Evolutionary conservation across 371 early-diverging fungal species (phyloP).

Genomic region (Apophysomyces sp.): DNA sequence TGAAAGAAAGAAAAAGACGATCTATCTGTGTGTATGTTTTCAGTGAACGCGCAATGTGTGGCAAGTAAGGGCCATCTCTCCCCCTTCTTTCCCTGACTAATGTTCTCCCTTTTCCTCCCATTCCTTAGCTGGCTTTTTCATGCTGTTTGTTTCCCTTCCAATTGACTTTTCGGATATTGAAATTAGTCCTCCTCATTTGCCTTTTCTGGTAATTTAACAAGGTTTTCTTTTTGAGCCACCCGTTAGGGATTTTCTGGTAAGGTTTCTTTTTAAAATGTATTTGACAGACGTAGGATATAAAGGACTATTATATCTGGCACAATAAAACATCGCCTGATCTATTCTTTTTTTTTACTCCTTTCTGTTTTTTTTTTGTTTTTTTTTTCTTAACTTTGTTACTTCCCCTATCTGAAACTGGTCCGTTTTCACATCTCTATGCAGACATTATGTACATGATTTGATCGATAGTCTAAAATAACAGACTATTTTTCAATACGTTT

Average conservation of each 20-base stretch:
- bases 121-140: background rate
- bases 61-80: background rate
- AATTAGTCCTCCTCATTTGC: background rate
- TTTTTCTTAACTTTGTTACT: background rate
- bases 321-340: background rate
- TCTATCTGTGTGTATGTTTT: background rate
- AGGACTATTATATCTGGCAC: too few species aligned
- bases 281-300: too few species aligned
- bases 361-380: too few species aligned
- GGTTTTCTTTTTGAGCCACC: background rate
- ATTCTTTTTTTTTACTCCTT: background rate
- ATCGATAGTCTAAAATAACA: background rate
- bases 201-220: background rate
- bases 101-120: background rate
- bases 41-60: slow-evolving; percentile 3
- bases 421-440: slow-evolving; percentile 2
- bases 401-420: background rate
- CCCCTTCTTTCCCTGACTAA: background rate
- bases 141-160: background rate
- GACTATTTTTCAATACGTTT: background rate
- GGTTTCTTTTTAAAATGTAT: too few species aligned
- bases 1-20: background rate
- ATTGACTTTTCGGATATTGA: background rate
- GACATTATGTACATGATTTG: background rate
- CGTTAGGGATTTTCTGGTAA: too few species aligned